Base-by-base conservation (phyloP, 345 rosid species). In the Passiflora organensis region DNA sequence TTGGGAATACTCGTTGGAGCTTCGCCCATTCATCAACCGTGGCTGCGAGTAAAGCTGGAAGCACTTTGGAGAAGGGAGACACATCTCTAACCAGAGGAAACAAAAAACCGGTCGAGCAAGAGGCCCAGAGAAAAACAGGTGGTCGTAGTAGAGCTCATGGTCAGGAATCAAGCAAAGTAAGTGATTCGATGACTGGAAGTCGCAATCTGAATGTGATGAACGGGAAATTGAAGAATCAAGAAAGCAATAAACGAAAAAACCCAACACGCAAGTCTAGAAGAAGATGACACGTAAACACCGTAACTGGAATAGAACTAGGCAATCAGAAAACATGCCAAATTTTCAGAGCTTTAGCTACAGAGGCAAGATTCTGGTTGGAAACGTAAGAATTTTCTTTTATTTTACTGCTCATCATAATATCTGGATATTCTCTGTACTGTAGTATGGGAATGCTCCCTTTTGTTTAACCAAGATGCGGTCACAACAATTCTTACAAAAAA, bases 1-100 rank as follows among this genome's bases (percentile, higher is more conserved):
- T 93, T 44, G 83, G 48, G 60, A 78, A 89, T 76, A 60, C 82
- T 53, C 95, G 99, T 13, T 82, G 94, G 94, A 75, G 76, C 63
- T 71, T 55, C 59, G 65, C 72, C 74, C 82, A 82, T 67, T 56
- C 75, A 41, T 48, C 78, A 0, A 55, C 68, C 28, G 34, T 6
- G 56, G 73, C 47, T 44, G 63, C 61, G 50, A 60, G 36, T 21
- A 36, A 14, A 14, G 63, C 59, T 24, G 60, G 18, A 45, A 57
- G 36, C 60, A 48, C 70, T 39, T n/a, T n/a, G n/a, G 61, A 50
- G 55, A 78, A 58, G 57, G 67, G 53, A 17, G 56, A 23, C 18
- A n/a, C 62, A 74, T 17, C 58, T 53, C n/a, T n/a, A n/a, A n/a
- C n/a, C n/a, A 48, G 20, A 55, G 17, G 34, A 28, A 55, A 24